Percentiles rank a stretch among this genome's conserved stretches.
Evolutionary conservation across 139 green algal species (phyloP).

Genomic region (Chlamydomonas schloesseri): DNA sequence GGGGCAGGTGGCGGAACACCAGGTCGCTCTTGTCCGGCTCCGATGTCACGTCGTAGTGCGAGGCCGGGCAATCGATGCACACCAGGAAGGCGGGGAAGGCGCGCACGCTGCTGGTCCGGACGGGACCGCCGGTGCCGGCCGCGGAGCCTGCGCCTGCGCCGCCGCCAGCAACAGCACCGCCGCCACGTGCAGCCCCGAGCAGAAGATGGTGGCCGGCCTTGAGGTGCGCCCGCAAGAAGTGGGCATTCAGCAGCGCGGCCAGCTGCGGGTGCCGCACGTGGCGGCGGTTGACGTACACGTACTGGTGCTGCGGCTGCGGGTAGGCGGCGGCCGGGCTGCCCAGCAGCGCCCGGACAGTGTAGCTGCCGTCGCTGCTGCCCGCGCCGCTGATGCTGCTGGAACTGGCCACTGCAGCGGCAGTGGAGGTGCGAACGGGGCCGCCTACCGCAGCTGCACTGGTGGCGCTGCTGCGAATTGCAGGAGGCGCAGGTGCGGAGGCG

Average conservation of each 20-base stretch:
- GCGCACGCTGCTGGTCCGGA: background rate
- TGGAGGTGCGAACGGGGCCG: too few relatives aligned
- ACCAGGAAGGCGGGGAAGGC: conserved; percentile 27
- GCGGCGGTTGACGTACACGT: conserved; percentile 38
- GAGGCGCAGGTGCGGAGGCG: too few relatives aligned
- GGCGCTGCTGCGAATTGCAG: too few relatives aligned
- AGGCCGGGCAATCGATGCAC: background rate
- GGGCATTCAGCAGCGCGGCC: conserved; percentile 13
- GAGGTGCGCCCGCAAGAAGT: conserved; percentile 13
- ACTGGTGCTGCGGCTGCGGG: conserved; percentile 24
- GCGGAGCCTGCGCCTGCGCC: background rate
- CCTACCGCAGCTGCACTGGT: too few relatives aligned
- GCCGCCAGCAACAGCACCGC: background rate
- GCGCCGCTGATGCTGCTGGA: background rate
- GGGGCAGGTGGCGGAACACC: background rate
- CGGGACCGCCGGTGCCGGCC: background rate
- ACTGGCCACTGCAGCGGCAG: background rate
- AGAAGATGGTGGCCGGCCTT: background rate
- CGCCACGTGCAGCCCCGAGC: background rate
- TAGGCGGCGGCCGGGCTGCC: background rate
- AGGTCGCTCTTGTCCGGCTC: conserved; percentile 33
- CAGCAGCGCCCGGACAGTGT: background rate
- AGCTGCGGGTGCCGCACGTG: conserved; percentile 1
- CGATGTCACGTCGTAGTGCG: conserved; percentile 12
- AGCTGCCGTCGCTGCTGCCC: background rate